Base-by-base conservation (phyloP, 331 rosid genomes). In the Acacia concinna region DNA sequence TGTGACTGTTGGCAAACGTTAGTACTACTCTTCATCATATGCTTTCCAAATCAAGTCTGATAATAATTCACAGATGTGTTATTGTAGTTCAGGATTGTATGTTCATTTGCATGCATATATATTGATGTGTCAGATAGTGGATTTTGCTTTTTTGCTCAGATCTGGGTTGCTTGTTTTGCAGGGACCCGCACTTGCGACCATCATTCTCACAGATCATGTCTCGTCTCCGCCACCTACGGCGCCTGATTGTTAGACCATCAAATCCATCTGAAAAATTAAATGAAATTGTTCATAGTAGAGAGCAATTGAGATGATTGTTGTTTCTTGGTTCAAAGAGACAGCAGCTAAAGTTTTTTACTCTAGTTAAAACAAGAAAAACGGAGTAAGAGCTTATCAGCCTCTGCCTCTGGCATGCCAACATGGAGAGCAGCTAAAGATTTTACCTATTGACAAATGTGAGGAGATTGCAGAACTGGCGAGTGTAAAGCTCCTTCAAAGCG, bases 1-100 rank as follows among this genome's bases (percentile, higher is more conserved):
- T 65, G 76, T 27, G 99, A 93, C 83, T 96, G 99, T 88, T 96
- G 99, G 99, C 97, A 90, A 87, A 88, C 52, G 99, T 91, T 79
- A 86, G 94, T 82, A 71, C 59, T 69, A 72, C 37, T 68, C 70
- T 40, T 47, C 62, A 6, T 44, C 40, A 38, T 0, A 59, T 3
- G 60, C 54, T 79, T 82, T 23, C 23, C 73, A 68, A 72, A n/a
- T 74, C 40, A 59, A 66, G 43, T 63, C 51, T 32, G 20, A 40
- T 28, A 78, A 64, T 43, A 73, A 73, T 27, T 49, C 73, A 52
- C 73, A 18, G 71, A 15, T 52, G 17, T 68, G 5, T 64, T 44
- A 28, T 21, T 40, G 46, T 59, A 57, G 64, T 54, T 54, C 46
- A 5, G 15, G 68, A 38, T 49, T 23, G 30, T 25, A 14, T 60